Evolutionary conservation across 176 grass and related monocot genomes (phyloP), one percentile per base, ranked within the genome.

Genomic region (Triticum urartu): DNA sequence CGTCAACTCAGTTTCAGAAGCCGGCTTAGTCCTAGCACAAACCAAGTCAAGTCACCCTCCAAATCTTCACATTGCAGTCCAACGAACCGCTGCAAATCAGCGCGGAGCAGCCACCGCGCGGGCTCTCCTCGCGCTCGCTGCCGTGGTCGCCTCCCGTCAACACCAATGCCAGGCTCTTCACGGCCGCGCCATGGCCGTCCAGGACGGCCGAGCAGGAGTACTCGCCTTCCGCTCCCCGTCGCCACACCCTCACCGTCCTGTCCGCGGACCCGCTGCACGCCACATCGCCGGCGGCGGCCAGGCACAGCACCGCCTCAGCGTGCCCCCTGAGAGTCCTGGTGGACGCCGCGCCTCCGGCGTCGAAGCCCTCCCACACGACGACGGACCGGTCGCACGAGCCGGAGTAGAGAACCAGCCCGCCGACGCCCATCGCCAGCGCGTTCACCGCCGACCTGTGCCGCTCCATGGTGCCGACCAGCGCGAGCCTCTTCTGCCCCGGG

Each of bases 201-300:
- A 97, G 66, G 62, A 94, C 87, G 12, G 90, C 92, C 81, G 91
- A 77, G 58, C 90, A 94, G 9, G 64, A 38, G 86, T 97, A 93
- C n/a, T 45, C 30, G n/a, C 22, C 78, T 6, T 24, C 81, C 10
- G 26, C 78, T 66, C 70, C 86, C 9, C 81, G 69, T 64, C 81
- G 90, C 92, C 95, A 97, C 25, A 94, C 69, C 65, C 92, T 86
- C 89, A 94, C 90, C 7, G 84, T 97, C 79, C 60, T 79, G 72
- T 97, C 95, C 5, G 92, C 92, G 30, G 92, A 94, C 1, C 92
- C 95, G 10, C 95, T 94, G 83, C 92, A 94, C 52, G 92, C 81
- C 48, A 94, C 48, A 43, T 75, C 64, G 12, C 68, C 84, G 13
- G 65, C 54, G 26, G 89, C 82, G 17, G 89, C 92, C 36, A 97